Conservation (phyloP, 805 yeast genomes). For the Candida boleticola region DNA sequence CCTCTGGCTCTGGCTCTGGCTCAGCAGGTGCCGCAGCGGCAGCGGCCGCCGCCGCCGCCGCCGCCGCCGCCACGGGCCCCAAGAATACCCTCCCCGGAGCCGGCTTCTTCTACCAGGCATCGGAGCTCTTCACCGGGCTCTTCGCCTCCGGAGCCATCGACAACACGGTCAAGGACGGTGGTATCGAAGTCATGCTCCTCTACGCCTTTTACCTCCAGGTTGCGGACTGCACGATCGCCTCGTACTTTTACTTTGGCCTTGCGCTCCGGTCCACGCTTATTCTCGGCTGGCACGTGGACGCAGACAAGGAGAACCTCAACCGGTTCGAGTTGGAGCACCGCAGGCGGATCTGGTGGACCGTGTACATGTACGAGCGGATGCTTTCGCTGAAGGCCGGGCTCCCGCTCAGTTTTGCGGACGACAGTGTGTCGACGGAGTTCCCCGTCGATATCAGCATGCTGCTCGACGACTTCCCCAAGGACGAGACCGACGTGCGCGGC, state of each 20-base stretch:
- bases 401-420: constrained; percentile 76
- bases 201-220: constrained; percentile 81
- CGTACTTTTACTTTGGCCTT: constrained; percentile 76
- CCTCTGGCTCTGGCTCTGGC: too few species aligned
- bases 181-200: constrained; percentile 69
- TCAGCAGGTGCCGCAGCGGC: constrained; percentile 6
- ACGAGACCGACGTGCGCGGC: constrained; percentile 53
- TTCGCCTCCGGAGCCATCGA: constrained; percentile 81
- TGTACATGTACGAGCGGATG: constrained; percentile 62
- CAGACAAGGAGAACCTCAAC: constrained; percentile 59
- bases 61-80: constrained; percentile 7
- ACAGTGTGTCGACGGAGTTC: constrained; percentile 73
- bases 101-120: constrained; percentile 74
- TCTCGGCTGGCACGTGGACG: constrained; percentile 80
- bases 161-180: constrained; percentile 75
- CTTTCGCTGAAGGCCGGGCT: constrained; percentile 78
- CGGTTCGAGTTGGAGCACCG: constrained; percentile 55
- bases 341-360: constrained; percentile 49
- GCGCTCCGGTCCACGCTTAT: constrained; percentile 71
- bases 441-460: constrained; percentile 72
- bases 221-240: constrained; percentile 80
- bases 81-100: constrained; percentile 67
- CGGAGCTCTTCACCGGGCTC: constrained; percentile 73
- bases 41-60: constrained; percentile 3
- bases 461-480: constrained; percentile 30